These are phyloP conservation scores for Seiridium unicorne DNA, from an alignment of 2,329 filamentous ascomycete species.

Conservation along the genomic window DNA sequence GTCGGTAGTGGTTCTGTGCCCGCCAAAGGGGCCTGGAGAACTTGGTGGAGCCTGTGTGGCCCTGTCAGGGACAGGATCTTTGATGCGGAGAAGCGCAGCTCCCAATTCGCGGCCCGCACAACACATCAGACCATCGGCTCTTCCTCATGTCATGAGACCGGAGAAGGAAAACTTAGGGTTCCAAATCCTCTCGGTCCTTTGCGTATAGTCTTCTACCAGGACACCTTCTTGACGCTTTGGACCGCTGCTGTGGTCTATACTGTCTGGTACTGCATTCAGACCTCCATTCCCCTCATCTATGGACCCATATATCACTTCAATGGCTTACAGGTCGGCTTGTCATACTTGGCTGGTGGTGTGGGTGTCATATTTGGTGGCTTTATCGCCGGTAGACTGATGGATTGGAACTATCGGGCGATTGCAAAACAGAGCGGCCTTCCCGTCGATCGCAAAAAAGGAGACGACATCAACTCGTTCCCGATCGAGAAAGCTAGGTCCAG, in stretches of 20 bases:
- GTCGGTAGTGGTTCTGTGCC: neutral
- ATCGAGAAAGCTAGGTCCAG: slow-evolving; percentile 24
- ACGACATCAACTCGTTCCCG: slow-evolving; percentile 40
- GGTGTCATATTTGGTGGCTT: slow-evolving; percentile 4
- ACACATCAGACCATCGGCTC: neutral
- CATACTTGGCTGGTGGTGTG: neutral
- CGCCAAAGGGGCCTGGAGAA: neutral
- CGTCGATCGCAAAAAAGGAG: slow-evolving; percentile 40
- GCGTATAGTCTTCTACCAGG: slow-evolving; percentile 13
- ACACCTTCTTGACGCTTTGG: slow-evolving; percentile 11
- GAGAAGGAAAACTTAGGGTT: neutral
- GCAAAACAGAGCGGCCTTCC: slow-evolving; percentile 33
- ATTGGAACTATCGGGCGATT: neutral
- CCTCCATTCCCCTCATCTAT: slow-evolving; percentile 7
- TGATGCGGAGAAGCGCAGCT: too few species aligned
- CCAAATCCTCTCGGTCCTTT: slow-evolving; percentile 11
- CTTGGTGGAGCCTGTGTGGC: neutral
- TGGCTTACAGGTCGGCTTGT: slow-evolving; percentile 2
- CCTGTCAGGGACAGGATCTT: too few species aligned
- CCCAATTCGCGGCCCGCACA: too few species aligned
- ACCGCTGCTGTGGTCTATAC: neutral
- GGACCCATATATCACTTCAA: neutral
- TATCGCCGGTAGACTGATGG: slow-evolving; percentile 3
- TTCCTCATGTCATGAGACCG: neutral
- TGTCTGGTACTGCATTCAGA: slow-evolving; percentile 4